These are phyloP conservation scores for Calvatia gigantea DNA, from an alignment of 768 basidiomycete species.

Conservation along the genomic window DNA sequence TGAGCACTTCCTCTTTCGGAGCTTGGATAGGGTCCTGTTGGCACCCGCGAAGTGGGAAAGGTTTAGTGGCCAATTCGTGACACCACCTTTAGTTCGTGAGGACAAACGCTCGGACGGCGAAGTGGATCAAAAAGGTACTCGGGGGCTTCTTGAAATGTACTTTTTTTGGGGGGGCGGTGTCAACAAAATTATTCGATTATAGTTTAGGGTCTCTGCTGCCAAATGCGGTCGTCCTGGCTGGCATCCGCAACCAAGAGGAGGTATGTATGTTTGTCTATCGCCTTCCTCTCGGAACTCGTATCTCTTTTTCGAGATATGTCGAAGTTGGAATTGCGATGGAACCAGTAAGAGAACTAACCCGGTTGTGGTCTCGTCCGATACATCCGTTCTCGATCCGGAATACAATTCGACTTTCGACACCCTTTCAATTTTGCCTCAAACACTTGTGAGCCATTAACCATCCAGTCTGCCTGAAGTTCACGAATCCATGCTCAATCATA, in stretches of 20 bases:
- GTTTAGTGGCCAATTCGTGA: too few species aligned
- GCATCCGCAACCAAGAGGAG: conserved; percentile 59
- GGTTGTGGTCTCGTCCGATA: conserved; percentile 25
- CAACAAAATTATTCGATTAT: not conserved
- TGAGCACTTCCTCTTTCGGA: too few species aligned
- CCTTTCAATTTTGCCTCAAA: conserved; percentile 19
- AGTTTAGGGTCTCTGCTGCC: conserved; percentile 37
- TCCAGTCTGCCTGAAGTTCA: conserved; percentile 33
- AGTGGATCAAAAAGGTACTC: conserved; percentile 55
- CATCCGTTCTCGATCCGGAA: not conserved
- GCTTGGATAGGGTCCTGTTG: too few species aligned
- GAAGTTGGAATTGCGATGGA: conserved; percentile 52
- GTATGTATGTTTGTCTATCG: conserved; percentile 30
- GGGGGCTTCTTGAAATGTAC: conserved; percentile 49
- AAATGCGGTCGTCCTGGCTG: conserved; percentile 44
- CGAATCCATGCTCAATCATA: conserved; percentile 29
- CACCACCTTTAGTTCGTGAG: too few species aligned
- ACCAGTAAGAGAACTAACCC: conserved; percentile 46
- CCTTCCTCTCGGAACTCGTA: not conserved
- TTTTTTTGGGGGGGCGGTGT: not conserved
- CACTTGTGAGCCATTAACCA: not conserved
- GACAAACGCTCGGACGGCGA: conserved; percentile 25
- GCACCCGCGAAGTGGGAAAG: too few species aligned
- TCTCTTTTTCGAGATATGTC: conserved; percentile 47
- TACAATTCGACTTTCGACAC: conserved; percentile 33